phyloP scores from a whole-genome alignment of 371 early-diverging fungal species.

The Apophysomyces ossiformis region DNA sequence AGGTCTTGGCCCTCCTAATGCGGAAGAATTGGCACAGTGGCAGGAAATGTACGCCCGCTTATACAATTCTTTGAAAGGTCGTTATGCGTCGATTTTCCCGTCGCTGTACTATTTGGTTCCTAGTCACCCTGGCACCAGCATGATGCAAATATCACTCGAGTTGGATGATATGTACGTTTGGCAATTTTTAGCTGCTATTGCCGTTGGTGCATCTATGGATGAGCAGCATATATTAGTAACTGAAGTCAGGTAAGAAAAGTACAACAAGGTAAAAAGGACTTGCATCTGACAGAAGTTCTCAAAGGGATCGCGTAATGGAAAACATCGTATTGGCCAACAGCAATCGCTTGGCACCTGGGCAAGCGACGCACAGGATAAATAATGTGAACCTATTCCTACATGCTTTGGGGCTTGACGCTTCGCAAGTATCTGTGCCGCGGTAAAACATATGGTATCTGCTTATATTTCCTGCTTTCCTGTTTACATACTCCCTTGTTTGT shows the following conservation, averaged over 20 bases:
- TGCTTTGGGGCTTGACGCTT: conserved; percentile 93
- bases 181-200: conserved; percentile 97
- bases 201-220: conserved; percentile 90
- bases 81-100: conserved; percentile 80
- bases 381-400: conserved; percentile 95
- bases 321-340: conserved; percentile 73
- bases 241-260: conserved; percentile 70
- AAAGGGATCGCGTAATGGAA: conserved; percentile 84
- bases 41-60: conserved; percentile 77
- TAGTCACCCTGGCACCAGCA: conserved; percentile 51
- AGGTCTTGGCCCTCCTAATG: conserved; percentile 59
- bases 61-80: conserved; percentile 75
- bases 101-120: conserved; percentile 55
- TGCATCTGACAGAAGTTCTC: neutral
- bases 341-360: conserved; percentile 61
- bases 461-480: conserved; percentile 7
- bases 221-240: conserved; percentile 92
- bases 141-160: conserved; percentile 40
- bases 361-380: conserved; percentile 70
- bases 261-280: neutral
- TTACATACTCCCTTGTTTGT: conserved; percentile 8
- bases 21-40: conserved; percentile 73
- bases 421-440: conserved; percentile 70
- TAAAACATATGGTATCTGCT: conserved; percentile 25
- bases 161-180: conserved; percentile 94